Evolutionary conservation across 2,329 filamentous ascomycete genomes (phyloP).

Genomic region (Xylariales sp.): DNA sequence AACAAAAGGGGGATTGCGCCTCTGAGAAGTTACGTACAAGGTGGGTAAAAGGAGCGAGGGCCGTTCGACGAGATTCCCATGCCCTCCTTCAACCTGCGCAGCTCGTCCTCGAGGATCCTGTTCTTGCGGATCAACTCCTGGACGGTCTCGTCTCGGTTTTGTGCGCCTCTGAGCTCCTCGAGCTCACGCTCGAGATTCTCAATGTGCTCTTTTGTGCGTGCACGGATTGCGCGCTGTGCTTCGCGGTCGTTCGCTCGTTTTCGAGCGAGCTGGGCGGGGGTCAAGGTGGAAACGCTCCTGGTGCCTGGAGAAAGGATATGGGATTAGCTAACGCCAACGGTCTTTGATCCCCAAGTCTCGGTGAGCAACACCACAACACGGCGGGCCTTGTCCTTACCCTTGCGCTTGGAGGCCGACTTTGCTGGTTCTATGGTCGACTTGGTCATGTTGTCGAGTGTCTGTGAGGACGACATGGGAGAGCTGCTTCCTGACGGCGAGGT

Average conservation of each 20-base stretch:
- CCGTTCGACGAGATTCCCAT: conserved; percentile 34
- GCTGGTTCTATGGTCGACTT: conserved; percentile 11
- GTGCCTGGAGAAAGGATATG: conserved; percentile 40
- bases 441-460: conserved; percentile 16
- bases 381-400: conserved; percentile 18
- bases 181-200: conserved; percentile 73
- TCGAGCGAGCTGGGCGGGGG: conserved; percentile 80
- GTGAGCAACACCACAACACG: not conserved
- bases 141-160: conserved; percentile 44
- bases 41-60: conserved; percentile 18
- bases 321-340: conserved; percentile 2
- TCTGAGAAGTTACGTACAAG: conserved; percentile 15
- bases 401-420: conserved; percentile 19
- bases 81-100: conserved; percentile 39
- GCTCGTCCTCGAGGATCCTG: conserved; percentile 49
- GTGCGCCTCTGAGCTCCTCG: conserved; percentile 58
- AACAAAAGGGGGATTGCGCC: no score
- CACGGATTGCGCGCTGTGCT: conserved; percentile 81
- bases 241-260: conserved; percentile 91
- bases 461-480: conserved; percentile 6
- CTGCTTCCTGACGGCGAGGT: conserved; percentile 8
- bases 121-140: conserved; percentile 49
- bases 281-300: conserved; percentile 81
- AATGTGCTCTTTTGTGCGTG: conserved; percentile 83
- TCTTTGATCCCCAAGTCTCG: not conserved